phyloP scores from a whole-genome alignment of 2,329 filamentous ascomycete species.

The Ophiostoma novo-ulmi region DNA sequence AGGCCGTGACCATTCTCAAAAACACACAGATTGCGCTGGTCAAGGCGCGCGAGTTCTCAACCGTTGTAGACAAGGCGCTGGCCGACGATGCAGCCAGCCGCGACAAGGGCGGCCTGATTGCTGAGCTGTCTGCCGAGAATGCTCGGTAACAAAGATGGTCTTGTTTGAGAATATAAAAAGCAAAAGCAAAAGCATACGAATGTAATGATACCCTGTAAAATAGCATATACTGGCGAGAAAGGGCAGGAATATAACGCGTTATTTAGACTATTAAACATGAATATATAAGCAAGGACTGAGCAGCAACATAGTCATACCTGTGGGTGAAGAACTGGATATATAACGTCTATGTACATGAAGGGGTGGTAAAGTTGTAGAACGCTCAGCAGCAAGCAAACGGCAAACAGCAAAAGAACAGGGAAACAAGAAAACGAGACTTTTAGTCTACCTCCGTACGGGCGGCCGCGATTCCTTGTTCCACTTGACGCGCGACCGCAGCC shows the following conservation, averaged over 20 bases:
- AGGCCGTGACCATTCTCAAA: conserved; percentile 70
- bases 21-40: conserved; percentile 69
- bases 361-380: background rate
- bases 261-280: background rate
- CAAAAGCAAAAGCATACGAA: conserved; percentile 18
- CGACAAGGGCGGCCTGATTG: conserved; percentile 72
- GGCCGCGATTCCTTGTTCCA: conserved; percentile 95
- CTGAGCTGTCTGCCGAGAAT: conserved; percentile 78
- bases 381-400: background rate
- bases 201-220: conserved; percentile 28
- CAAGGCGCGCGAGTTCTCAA: conserved; percentile 76
- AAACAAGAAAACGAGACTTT: background rate
- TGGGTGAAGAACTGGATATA: background rate
- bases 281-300: too few species aligned
- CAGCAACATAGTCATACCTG: background rate
- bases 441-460: conserved; percentile 74
- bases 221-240: conserved; percentile 15
- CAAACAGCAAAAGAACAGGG: background rate
- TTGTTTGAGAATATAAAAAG: conserved; percentile 8
- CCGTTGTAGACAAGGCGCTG: conserved; percentile 65
- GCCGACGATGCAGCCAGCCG: conserved; percentile 72
- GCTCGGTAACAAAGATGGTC: conserved; percentile 53
- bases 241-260: conserved; percentile 9
- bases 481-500: conserved; percentile 83
- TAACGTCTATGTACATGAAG: background rate